These are phyloP conservation scores for Trichoderma simmonsii DNA, from an alignment of 2,329 filamentous ascomycete species.

Conservation along the genomic window DNA sequence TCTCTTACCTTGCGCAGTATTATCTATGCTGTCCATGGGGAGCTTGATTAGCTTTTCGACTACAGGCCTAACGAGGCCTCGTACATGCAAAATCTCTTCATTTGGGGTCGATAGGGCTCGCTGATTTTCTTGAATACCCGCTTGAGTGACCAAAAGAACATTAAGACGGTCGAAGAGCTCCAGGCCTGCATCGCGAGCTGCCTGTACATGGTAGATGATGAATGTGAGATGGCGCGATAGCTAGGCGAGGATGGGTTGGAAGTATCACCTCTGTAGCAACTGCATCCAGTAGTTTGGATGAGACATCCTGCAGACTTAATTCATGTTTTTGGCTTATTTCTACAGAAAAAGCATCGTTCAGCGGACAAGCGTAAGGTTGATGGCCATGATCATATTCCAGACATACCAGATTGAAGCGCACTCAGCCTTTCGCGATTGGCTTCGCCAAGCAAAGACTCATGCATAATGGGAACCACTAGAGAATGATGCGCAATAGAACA, in stretches of 20 bases:
- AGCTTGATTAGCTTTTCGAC: background rate
- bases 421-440: conserved; percentile 1
- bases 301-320: background rate
- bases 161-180: background rate
- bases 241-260: background rate
- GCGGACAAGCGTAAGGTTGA: background rate
- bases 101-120: background rate
- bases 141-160: background rate
- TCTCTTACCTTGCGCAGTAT: background rate
- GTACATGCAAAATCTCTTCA: background rate
- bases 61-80: background rate
- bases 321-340: background rate
- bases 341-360: background rate
- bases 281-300: background rate
- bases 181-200: background rate
- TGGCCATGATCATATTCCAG: background rate
- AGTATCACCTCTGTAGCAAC: background rate
- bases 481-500: background rate
- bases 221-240: background rate
- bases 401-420: background rate
- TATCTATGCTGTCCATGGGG: background rate
- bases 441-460: background rate
- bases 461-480: background rate
- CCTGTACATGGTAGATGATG: background rate
- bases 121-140: background rate